A percentile compares a stretch with the other conserved stretches of the same genome.
phyloP scores from a whole-genome alignment of 768 basidiomycete genomes.

The Russula virescens region DNA sequence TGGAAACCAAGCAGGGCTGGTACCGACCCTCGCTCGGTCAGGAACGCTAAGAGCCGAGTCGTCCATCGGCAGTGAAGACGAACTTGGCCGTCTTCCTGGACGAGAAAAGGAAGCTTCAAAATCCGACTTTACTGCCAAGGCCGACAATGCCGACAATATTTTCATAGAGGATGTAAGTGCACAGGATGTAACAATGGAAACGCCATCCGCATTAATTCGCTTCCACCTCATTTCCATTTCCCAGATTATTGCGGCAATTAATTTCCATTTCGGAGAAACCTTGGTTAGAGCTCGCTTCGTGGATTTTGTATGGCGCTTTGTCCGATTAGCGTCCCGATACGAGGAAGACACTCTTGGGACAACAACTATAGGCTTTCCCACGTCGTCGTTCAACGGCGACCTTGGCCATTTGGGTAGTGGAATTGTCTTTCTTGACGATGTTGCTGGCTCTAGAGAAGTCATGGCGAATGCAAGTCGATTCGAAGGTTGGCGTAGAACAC shows the following conservation, averaged over 20 bases:
- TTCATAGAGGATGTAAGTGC: conserved; percentile 91
- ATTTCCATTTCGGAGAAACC: conserved; percentile 88
- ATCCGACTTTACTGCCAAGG: conserved; percentile 49
- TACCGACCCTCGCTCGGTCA: conserved; percentile 47
- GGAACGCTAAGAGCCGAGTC: conserved; percentile 62
- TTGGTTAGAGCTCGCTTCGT: conserved; percentile 84
- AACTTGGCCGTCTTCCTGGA: conserved; percentile 49
- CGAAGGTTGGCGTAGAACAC: conserved; percentile 88
- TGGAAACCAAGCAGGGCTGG: conserved; percentile 28
- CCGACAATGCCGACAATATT: conserved; percentile 65
- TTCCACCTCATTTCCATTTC: not conserved
- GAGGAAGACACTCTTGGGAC: conserved; percentile 74
- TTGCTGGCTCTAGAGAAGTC: conserved; percentile 59
- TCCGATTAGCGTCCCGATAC: conserved; percentile 83
- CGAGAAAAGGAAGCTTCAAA: conserved; percentile 44
- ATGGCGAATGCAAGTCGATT: conserved; percentile 74
- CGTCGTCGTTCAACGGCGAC: conserved; percentile 44
- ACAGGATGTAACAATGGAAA: conserved; percentile 4
- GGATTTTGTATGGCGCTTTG: conserved; percentile 84
- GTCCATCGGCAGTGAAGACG: conserved; percentile 61
- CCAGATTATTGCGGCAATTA: conserved; percentile 80
- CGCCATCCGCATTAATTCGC: not conserved
- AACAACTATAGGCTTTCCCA: conserved; percentile 73
- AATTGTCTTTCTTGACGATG: conserved; percentile 71
- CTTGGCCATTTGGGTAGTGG: conserved; percentile 70